Base-by-base conservation (phyloP, 2,329 filamentous ascomycete species). In the Hysterium pulicare region DNA sequence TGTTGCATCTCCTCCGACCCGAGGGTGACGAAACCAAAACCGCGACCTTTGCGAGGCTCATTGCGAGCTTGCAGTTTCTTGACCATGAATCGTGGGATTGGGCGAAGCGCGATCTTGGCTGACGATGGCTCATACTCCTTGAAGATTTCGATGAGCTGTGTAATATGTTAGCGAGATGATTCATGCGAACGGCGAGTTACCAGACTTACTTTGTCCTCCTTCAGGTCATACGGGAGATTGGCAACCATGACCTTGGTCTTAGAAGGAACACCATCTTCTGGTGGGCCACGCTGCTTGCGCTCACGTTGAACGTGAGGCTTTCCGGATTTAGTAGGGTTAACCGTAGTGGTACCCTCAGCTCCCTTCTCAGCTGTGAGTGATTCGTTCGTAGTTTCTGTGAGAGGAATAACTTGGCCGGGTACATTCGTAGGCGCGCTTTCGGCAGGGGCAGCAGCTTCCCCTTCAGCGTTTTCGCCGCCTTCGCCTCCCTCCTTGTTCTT, bases 191-290 rank as follows among this genome's bases (percentile, higher is more conserved):
- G 28, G 32, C 11, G n/a, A 33, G 26, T 15, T 38, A 38, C 13
- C 10, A 37, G 15, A 66, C 78, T 55, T 74, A 95, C 91, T 83
- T 91, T 94, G 65, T 97, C 90, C 77, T 98, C 93, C 61, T 86
- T 91, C 71, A 97, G 81, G 75, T 98, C 91, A 68, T 98, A 98
- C 40, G 93, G 93, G 51, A 98, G 83, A 79, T 98, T 98, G 66
- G 93, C 93, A 64, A 98, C 93, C 93, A 98, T 98, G 74, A 98
- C 63, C 86, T 98, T 98, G 73, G 87, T 97, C 85, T 96, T 96
- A 73, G 91, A 97, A 55, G 93, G 86, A 64, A 98, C 88, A 58
- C 93, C 93, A 69, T 98, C 91, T 71, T 95, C 91, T 47, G 93
- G 93, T 54, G 93, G 93, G 51, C 93, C 93, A 71, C 93, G 90